These are phyloP conservation scores for Skeletonema potamos DNA, from an alignment of 108 stramenopile genomes.

Conservation along the genomic window DNA sequence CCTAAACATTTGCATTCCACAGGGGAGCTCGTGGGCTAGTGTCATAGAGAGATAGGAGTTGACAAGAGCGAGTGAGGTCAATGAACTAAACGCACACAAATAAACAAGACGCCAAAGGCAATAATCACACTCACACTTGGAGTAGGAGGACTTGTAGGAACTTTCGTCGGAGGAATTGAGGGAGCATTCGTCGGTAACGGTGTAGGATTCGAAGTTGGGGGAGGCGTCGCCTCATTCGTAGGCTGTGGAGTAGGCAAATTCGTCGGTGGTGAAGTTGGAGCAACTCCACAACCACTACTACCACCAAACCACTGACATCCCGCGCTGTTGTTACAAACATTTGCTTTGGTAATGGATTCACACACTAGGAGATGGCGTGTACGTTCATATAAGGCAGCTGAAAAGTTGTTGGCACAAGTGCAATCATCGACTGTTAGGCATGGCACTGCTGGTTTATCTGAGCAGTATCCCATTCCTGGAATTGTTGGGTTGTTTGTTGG, in stretches of 20 bases:
- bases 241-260: too few relatives aligned
- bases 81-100: neutral
- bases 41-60: neutral
- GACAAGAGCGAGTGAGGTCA: neutral
- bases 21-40: neutral
- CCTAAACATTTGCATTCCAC: neutral
- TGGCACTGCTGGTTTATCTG: neutral
- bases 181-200: neutral
- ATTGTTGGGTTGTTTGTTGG: neutral
- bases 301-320: neutral
- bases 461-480: neutral
- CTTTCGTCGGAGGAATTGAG: neutral
- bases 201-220: neutral
- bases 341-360: neutral
- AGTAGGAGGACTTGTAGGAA: neutral
- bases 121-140: constrained; percentile 1
- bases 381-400: neutral
- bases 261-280: neutral
- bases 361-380: neutral
- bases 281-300: neutral
- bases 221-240: too few relatives aligned
- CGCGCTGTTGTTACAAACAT: neutral
- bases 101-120: neutral
- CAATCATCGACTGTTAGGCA: neutral
- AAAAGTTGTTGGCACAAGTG: neutral